These are phyloP conservation scores for Trichoderma semiorbis DNA, from an alignment of 2,329 filamentous ascomycete genomes.

Conservation along the genomic window DNA sequence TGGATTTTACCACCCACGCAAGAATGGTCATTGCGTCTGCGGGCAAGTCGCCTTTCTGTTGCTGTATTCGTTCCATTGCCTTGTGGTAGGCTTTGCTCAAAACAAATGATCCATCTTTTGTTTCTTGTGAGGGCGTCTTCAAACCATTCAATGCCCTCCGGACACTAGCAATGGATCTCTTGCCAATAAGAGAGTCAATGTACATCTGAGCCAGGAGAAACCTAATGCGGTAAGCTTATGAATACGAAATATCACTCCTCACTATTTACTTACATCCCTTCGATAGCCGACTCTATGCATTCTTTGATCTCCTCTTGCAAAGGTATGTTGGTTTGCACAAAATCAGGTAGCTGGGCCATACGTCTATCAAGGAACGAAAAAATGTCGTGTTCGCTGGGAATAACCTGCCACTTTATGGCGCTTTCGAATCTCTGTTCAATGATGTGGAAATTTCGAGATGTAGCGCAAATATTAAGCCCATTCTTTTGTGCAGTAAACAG, in stretches of 20 bases:
- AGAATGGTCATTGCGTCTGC: conserved; percentile 35
- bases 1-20: conserved; percentile 40
- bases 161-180: background rate
- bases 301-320: background rate
- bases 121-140: background rate
- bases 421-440: background rate
- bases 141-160: conserved; percentile 11
- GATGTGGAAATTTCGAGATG: background rate
- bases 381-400: background rate
- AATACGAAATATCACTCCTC: background rate
- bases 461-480: background rate
- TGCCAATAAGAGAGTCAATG: background rate
- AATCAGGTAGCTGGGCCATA: background rate
- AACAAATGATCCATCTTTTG: conserved; percentile 20
- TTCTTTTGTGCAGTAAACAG: background rate
- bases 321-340: background rate
- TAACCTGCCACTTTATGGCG: background rate
- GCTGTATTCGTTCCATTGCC: conserved; percentile 41
- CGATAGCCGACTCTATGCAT: background rate
- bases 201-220: conserved; percentile 2
- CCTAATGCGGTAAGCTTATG: background rate
- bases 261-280: background rate
- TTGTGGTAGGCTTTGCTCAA: conserved; percentile 42
- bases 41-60: conserved; percentile 34
- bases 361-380: background rate